phyloP scores from a whole-genome alignment of 108 stramenopile species.

The Halocafeteria seosinensis region DNA sequence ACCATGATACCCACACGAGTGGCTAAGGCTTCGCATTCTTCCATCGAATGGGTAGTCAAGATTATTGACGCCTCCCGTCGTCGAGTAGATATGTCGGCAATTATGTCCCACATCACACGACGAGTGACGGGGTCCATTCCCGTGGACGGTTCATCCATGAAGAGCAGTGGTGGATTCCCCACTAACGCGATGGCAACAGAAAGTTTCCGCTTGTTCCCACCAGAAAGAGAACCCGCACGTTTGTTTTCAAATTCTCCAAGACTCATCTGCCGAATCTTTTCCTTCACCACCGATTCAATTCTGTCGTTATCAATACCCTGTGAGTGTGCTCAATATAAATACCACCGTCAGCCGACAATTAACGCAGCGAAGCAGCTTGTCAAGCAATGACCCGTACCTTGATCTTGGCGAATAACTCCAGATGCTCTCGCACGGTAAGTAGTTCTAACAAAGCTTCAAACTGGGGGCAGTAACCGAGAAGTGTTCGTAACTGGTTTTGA shows the following conservation, averaged over 20 bases:
- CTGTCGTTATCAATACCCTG: too few species aligned
- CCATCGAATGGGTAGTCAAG: constrained; percentile 13
- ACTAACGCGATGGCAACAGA: constrained; percentile 56
- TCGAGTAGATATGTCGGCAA: neutral
- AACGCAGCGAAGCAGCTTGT: constrained; percentile 16
- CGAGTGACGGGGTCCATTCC: constrained; percentile 14
- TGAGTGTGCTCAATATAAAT: too few species aligned
- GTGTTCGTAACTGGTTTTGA: constrained; percentile 24
- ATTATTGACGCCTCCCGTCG: neutral
- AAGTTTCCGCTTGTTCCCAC: constrained; percentile 72
- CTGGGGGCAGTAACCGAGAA: constrained; percentile 52
- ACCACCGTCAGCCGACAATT: too few species aligned
- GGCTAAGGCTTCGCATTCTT: constrained; percentile 10
- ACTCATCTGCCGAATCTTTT: constrained; percentile 11
- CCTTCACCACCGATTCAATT: neutral
- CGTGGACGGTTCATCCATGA: constrained; percentile 47
- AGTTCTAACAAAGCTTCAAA: constrained; percentile 42
- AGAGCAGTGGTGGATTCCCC: constrained; percentile 48
- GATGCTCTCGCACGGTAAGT: constrained; percentile 59
- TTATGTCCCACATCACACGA: constrained; percentile 6
- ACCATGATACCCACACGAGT: neutral
- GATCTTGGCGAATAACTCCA: constrained; percentile 52
- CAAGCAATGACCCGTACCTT: constrained; percentile 28
- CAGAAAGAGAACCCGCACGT: constrained; percentile 16
- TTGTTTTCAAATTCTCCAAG: constrained; percentile 21